Evolutionary conservation across 2,329 filamentous ascomycete species (phyloP).

Genomic region (Colletotrichum sp.): DNA sequence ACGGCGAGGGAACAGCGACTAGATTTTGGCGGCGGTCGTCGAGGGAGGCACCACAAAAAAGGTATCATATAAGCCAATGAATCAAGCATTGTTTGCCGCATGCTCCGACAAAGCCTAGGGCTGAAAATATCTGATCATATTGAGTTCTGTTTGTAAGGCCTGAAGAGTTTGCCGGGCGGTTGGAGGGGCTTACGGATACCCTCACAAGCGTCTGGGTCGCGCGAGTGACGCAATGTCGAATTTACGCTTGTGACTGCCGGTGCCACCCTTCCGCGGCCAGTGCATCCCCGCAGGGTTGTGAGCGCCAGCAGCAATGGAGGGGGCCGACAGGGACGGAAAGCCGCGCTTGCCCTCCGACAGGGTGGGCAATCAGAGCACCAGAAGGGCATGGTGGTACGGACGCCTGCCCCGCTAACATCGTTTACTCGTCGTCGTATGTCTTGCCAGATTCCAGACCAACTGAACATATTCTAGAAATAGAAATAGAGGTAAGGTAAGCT

Average conservation of each 20-base stretch:
- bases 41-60: not conserved
- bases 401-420: not conserved
- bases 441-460: not conserved
- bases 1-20: not conserved
- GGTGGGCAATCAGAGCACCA: not conserved
- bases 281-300: not conserved
- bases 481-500: not conserved
- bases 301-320: not conserved
- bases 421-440: not conserved
- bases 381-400: not conserved
- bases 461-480: not conserved
- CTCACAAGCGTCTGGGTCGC: not conserved
- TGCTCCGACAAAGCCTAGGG: not conserved
- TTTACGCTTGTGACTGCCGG: not conserved
- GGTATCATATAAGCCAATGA: constrained; percentile 8
- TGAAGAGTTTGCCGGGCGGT: not conserved
- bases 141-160: not conserved
- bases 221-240: constrained; percentile 7
- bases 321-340: not conserved
- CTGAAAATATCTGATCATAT: not conserved
- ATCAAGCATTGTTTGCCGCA: not conserved
- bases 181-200: not conserved
- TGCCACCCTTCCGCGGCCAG: not conserved
- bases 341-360: not conserved
- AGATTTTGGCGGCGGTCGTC: not conserved